Conservation (phyloP, 106 monocot genomes). For the Acorus gramineus region DNA sequence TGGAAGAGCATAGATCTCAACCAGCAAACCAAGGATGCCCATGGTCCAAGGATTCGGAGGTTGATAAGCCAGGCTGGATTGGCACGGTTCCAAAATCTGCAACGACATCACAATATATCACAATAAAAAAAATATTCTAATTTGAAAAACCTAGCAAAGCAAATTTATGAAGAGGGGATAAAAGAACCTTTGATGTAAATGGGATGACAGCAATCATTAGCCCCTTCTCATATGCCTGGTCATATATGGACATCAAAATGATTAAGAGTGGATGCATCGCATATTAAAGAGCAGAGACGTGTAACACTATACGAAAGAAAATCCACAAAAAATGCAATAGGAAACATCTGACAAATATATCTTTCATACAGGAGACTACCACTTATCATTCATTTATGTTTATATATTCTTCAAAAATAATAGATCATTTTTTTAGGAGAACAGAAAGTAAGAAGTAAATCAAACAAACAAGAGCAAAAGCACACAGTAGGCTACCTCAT, state of each 20-base stretch:
- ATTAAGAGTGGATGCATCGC: neutral
- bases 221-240: conserved; percentile 93
- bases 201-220: conserved; percentile 99
- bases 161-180: too few relatives aligned
- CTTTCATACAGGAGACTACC: too few relatives aligned
- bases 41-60: conserved; percentile 99
- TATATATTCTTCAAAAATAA: too few relatives aligned
- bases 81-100: conserved; percentile 92
- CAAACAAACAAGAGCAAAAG: too few relatives aligned
- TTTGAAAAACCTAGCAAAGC: too few relatives aligned
- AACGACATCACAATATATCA: conserved; percentile 3
- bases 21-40: conserved; percentile 88
- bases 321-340: neutral
- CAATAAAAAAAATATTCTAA: conserved; percentile 1
- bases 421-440: too few relatives aligned
- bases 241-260: conserved; percentile 10
- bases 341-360: too few relatives aligned
- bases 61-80: conserved; percentile 82
- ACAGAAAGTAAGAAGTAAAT: too few relatives aligned
- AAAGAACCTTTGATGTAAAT: conserved; percentile 86
- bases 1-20: conserved; percentile 90
- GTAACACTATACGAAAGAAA: conserved; percentile 5
- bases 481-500: too few relatives aligned
- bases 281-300: neutral
- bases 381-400: too few relatives aligned